These are phyloP conservation scores for Coniophora puteana DNA, from an alignment of 1,284 basidiomycete species.

Conservation along the genomic window DNA sequence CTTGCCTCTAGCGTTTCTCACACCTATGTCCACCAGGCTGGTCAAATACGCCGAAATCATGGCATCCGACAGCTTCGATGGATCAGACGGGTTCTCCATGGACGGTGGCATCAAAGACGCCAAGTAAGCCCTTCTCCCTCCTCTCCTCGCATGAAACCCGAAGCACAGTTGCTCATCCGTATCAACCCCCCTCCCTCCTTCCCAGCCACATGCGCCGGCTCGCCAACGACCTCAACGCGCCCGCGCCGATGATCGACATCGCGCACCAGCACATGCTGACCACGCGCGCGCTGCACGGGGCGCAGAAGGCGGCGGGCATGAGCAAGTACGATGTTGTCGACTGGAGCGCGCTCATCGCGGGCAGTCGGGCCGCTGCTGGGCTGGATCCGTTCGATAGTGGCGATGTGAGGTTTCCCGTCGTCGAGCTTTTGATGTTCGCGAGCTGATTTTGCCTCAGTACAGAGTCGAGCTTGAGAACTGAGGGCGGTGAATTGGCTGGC, in stretches of 20 bases:
- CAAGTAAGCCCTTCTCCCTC: background rate
- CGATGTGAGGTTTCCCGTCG: slow-evolving; percentile 25
- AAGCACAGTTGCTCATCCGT: no score
- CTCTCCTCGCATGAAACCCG: no score
- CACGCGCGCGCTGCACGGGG: slow-evolving; percentile 64
- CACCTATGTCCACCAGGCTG: slow-evolving; percentile 27
- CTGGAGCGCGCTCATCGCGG: slow-evolving; percentile 72
- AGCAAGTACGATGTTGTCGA: slow-evolving; percentile 54
- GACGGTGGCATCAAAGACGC: slow-evolving; percentile 78
- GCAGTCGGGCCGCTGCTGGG: slow-evolving; percentile 65
- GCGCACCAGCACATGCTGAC: slow-evolving; percentile 78
- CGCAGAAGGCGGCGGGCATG: slow-evolving; percentile 42
- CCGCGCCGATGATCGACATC: slow-evolving; percentile 74
- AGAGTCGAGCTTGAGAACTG: no score
- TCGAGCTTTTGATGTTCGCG: background rate
- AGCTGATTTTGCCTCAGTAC: no score
- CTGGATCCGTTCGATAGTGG: slow-evolving; percentile 56
- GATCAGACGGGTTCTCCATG: slow-evolving; percentile 71
- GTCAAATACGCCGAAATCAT: slow-evolving; percentile 61
- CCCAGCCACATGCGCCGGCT: slow-evolving; percentile 57
- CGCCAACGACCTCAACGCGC: slow-evolving; percentile 58
- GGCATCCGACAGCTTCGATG: slow-evolving; percentile 67
- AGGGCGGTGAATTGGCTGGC: no score
- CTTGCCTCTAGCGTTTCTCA: slow-evolving; percentile 4
- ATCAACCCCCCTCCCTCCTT: no score